phyloP scores from a whole-genome alignment of 495 filamentous ascomycete species.

The Echria macrotheca region DNA sequence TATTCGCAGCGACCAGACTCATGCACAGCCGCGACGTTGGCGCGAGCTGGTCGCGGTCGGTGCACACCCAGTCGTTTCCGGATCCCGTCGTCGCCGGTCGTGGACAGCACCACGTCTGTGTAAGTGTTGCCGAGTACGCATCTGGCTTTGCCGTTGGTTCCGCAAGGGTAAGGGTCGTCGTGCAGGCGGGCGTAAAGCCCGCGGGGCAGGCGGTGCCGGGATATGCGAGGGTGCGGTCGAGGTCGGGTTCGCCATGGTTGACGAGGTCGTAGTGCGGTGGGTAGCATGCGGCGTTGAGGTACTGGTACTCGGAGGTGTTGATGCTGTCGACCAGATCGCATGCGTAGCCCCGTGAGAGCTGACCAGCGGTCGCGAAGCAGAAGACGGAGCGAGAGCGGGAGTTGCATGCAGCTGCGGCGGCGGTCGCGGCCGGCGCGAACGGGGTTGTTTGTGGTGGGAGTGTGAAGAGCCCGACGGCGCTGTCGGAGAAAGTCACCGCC shows the following conservation, averaged over 20 bases:
- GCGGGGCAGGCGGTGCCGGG: constrained; percentile 4
- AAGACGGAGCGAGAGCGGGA: constrained; percentile 6
- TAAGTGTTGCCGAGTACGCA: background rate
- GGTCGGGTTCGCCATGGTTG: constrained; percentile 1
- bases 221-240: background rate
- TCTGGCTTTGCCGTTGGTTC: background rate
- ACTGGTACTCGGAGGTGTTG: background rate
- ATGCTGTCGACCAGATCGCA: constrained; percentile 3
- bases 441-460: constrained; percentile 2
- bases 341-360: background rate
- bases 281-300: background rate
- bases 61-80: background rate
- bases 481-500: constrained; percentile 1
- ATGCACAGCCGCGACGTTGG: constrained; percentile 2
- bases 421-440: background rate
- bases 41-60: constrained; percentile 1
- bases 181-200: constrained; percentile 7
- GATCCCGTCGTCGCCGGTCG: background rate
- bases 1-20: background rate
- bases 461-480: background rate
- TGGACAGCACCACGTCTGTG: constrained; percentile 7
- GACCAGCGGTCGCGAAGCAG: constrained; percentile 1
- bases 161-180: background rate
- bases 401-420: background rate
- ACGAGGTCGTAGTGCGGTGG: background rate